A percentile compares a stretch with the other conserved stretches of the same genome.
Evolutionary conservation across 2,329 filamentous ascomycete genomes (phyloP).

Genomic region (Pseudovirgaria hyperparasitica): DNA sequence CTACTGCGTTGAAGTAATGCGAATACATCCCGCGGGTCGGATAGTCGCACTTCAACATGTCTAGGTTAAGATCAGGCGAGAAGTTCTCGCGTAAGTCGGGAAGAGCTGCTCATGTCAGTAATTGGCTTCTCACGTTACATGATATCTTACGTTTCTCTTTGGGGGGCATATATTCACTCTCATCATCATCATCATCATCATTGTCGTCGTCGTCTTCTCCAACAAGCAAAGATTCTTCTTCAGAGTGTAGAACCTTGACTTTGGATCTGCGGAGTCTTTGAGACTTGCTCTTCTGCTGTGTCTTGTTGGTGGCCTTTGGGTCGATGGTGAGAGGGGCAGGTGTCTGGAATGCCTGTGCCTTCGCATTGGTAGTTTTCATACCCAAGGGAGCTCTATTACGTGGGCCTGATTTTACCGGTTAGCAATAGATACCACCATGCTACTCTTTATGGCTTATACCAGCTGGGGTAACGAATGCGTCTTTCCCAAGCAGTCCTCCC

Average conservation of each 20-base stretch:
- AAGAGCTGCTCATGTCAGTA: slow-evolving; percentile 27
- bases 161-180: slow-evolving; percentile 84
- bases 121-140: not conserved
- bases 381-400: slow-evolving; percentile 71
- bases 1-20: slow-evolving; percentile 43
- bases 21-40: slow-evolving; percentile 38
- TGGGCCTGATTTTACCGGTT: slow-evolving; percentile 33
- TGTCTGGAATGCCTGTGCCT: slow-evolving; percentile 55
- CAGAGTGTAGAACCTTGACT: slow-evolving; percentile 53
- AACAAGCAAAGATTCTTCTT: too few species aligned
- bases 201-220: slow-evolving; percentile 38
- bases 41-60: slow-evolving; percentile 40
- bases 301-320: slow-evolving; percentile 55
- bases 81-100: slow-evolving; percentile 60
- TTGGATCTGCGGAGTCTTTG: slow-evolving; percentile 40
- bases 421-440: slow-evolving; percentile 5
- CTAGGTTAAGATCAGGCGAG: slow-evolving; percentile 40
- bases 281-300: slow-evolving; percentile 45
- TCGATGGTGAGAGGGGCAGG: slow-evolving; percentile 45
- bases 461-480: slow-evolving; percentile 65
- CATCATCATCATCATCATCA: slow-evolving; percentile 48
- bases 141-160: slow-evolving; percentile 31
- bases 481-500: slow-evolving; percentile 40
- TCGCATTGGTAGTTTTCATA: slow-evolving; percentile 93
- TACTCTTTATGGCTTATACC: slow-evolving; percentile 35